Evolutionary conservation across 345 rosid genomes (phyloP).

Genomic region (Euphorbia peplus): DNA sequence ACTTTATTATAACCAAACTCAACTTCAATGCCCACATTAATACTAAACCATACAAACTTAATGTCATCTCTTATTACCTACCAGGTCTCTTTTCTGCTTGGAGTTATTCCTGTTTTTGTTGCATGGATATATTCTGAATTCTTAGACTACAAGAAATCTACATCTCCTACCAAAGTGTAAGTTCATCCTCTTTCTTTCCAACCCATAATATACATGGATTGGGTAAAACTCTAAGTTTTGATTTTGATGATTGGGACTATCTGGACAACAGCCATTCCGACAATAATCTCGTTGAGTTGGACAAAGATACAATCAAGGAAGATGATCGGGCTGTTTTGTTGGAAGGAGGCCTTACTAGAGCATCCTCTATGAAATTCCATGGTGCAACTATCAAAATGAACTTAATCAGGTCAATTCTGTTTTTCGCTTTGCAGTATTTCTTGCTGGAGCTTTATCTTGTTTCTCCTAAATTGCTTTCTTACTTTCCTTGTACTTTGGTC

Average conservation of each 20-base stretch:
- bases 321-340: conserved; percentile 81
- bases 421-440: not conserved
- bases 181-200: conserved; percentile 23
- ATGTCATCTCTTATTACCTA: conserved; percentile 26
- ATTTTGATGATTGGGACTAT: conserved; percentile 20
- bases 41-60: too few relatives aligned
- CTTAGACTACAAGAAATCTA: conserved; percentile 59
- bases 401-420: conserved; percentile 56
- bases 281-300: conserved; percentile 75
- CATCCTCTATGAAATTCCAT: conserved; percentile 67
- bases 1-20: too few relatives aligned
- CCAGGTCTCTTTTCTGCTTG: conserved; percentile 90
- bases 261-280: conserved; percentile 79
- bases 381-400: conserved; percentile 61
- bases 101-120: conserved; percentile 67
- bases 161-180: conserved; percentile 72
- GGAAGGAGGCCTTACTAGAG: conserved; percentile 85
- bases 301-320: conserved; percentile 56
- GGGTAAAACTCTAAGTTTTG: not conserved
- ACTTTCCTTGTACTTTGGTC: conserved; percentile 18
- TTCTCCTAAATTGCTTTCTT: conserved; percentile 15
- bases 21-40: too few relatives aligned
- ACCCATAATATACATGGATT: not conserved
- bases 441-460: conserved; percentile 2
- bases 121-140: conserved; percentile 93